phyloP scores from a whole-genome alignment of 345 rosid species.

The Linum tenue region DNA sequence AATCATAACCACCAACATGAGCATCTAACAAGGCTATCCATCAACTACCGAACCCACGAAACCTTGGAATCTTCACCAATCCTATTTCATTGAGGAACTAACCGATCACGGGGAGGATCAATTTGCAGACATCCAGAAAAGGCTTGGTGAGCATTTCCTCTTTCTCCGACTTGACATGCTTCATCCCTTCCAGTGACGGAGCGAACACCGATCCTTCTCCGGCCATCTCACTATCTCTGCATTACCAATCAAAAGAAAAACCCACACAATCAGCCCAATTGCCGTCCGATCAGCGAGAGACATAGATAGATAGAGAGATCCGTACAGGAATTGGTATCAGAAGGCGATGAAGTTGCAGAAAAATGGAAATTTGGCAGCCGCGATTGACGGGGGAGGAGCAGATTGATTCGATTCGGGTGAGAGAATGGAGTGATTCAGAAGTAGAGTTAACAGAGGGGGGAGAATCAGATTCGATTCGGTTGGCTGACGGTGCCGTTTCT shows the following conservation, averaged over 20 bases:
- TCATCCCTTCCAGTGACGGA: constrained; percentile 83
- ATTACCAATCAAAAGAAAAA: not conserved
- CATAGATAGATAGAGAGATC: not conserved
- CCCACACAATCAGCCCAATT: not conserved
- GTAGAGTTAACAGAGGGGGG: not conserved
- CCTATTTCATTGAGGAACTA: not conserved
- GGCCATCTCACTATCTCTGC: constrained; percentile 34
- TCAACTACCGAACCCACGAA: not conserved
- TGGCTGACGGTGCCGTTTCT: not conserved
- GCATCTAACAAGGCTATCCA: not conserved
- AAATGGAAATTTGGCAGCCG: not conserved
- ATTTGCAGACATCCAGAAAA: constrained; percentile 79
- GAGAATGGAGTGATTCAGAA: not conserved
- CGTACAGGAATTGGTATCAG: not conserved
- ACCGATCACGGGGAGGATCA: constrained; percentile 82
- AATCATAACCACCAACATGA: not conserved
- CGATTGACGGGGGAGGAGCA: not conserved
- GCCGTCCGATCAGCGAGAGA: not conserved
- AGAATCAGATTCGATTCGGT: not conserved
- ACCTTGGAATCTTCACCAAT: not conserved
- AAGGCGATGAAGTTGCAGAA: not conserved
- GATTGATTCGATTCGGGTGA: not conserved
- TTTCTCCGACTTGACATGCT: constrained; percentile 55
- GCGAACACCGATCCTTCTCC: constrained; percentile 48
- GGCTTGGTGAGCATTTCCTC: constrained; percentile 80